Percentiles rank a stretch among this genome's conserved stretches.
Evolutionary conservation across 2,329 filamentous ascomycete species (phyloP).

Genomic region (Ophiostoma ips): DNA sequence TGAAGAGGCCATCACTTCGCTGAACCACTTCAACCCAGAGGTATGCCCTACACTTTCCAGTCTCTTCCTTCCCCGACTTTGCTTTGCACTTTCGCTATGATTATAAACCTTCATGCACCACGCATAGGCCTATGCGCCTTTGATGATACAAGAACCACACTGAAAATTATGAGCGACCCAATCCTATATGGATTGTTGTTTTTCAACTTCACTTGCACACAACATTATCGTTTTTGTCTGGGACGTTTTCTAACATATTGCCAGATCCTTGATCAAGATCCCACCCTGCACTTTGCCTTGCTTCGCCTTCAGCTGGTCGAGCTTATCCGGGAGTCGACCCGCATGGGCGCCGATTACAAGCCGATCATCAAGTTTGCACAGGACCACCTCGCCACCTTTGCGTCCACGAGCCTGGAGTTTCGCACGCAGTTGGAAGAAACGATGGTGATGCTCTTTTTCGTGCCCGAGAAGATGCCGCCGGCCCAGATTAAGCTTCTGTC

Average conservation of each 20-base stretch:
- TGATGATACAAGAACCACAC: slow-evolving; percentile 77
- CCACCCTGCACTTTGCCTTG: slow-evolving; percentile 75
- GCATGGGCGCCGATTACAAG: slow-evolving; percentile 56
- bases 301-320: slow-evolving; percentile 87
- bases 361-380: slow-evolving; percentile 79
- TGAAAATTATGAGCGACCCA: slow-evolving; percentile 48
- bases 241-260: slow-evolving; percentile 18
- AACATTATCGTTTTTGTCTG: neutral
- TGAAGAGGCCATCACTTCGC: slow-evolving; percentile 65
- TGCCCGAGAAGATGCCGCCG: slow-evolving; percentile 63
- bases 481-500: slow-evolving; percentile 65
- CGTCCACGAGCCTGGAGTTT: slow-evolving; percentile 67
- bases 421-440: slow-evolving; percentile 80
- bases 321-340: slow-evolving; percentile 66
- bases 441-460: slow-evolving; percentile 83
- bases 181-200: neutral
- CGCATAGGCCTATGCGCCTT: slow-evolving; percentile 79
- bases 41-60: slow-evolving; percentile 43
- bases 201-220: neutral
- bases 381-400: slow-evolving; percentile 72
- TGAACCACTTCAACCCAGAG: slow-evolving; percentile 85
- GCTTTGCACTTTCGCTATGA: slow-evolving; percentile 61
- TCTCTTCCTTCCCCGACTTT: neutral
- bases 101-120: slow-evolving; percentile 99
- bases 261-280: slow-evolving; percentile 76